These are phyloP conservation scores for Trametes cinnabarina DNA, from an alignment of 768 basidiomycete genomes.

Conservation along the genomic window DNA sequence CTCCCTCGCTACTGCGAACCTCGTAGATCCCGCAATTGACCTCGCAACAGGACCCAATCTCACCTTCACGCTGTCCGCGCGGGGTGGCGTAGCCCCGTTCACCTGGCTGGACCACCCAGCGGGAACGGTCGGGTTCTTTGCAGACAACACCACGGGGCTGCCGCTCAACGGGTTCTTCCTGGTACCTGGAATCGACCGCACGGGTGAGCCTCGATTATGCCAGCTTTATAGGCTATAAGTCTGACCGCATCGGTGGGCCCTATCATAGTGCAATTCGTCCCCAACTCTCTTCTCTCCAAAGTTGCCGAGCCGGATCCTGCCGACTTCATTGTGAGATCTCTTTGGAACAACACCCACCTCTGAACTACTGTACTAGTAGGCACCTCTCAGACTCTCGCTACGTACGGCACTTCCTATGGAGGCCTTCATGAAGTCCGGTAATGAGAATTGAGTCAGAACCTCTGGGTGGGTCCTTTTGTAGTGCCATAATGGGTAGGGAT, in stretches of 20 bases:
- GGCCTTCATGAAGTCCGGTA: too few relatives aligned
- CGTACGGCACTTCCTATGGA: background rate
- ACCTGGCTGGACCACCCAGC: constrained; percentile 60
- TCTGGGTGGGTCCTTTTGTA: too few relatives aligned
- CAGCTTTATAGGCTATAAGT: background rate
- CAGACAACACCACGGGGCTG: constrained; percentile 39
- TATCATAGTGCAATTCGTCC: constrained; percentile 40
- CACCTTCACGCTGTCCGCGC: constrained; percentile 51
- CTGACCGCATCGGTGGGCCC: background rate
- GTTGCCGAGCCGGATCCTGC: constrained; percentile 37
- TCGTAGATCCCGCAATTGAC: constrained; percentile 50
- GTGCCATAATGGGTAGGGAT: too few relatives aligned
- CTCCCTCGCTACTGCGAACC: constrained; percentile 43
- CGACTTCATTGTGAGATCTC: constrained; percentile 49
- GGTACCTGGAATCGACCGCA: constrained; percentile 52
- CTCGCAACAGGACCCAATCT: constrained; percentile 34
- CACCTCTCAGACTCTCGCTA: background rate
- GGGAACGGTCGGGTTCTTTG: constrained; percentile 53
- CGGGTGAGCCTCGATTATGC: constrained; percentile 35
- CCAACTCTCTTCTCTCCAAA: constrained; percentile 40
- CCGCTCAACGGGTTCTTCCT: constrained; percentile 56
- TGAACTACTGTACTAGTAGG: background rate
- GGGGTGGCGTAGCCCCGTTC: constrained; percentile 54
- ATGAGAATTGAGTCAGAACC: too few relatives aligned
- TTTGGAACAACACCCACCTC: constrained; percentile 53